Conservation (phyloP, 2,329 filamentous ascomycete genomes). For the Penicillium sp. region DNA sequence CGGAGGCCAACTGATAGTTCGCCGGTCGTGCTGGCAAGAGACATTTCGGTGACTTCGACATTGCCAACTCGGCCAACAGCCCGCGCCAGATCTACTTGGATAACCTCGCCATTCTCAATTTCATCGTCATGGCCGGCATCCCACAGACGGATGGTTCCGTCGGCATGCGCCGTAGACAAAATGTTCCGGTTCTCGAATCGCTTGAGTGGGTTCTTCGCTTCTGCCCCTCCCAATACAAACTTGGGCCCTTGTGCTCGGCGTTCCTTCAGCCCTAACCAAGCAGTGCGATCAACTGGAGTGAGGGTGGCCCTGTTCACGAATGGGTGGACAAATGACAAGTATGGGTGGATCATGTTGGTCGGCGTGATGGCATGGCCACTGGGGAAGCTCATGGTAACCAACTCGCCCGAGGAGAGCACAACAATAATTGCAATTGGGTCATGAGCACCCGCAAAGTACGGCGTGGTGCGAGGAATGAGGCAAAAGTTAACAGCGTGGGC, state of each 20-base stretch:
- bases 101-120: constrained; percentile 77
- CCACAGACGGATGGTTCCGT: constrained; percentile 90
- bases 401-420: constrained; percentile 80
- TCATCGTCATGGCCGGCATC: constrained; percentile 90
- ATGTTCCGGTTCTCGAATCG: constrained; percentile 82
- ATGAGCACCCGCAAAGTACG: constrained; percentile 83
- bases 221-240: constrained; percentile 76
- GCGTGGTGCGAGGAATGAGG: constrained; percentile 76
- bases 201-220: constrained; percentile 68
- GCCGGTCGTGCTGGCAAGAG: constrained; percentile 75
- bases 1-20: constrained; percentile 82
- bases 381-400: constrained; percentile 88
- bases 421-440: constrained; percentile 86
- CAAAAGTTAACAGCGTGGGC: constrained; percentile 79
- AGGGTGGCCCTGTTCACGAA: constrained; percentile 75
- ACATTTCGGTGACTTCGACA: constrained; percentile 76
- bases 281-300: constrained; percentile 72
- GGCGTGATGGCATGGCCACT: constrained; percentile 88
- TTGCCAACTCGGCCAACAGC: constrained; percentile 78
- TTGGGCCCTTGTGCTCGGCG: constrained; percentile 74
- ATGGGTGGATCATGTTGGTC: constrained; percentile 89
- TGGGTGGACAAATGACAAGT: constrained; percentile 83
- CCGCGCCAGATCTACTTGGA: constrained; percentile 85
- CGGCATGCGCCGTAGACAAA: constrained; percentile 82
- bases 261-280: constrained; percentile 92